Evolutionary conservation across 1,284 basidiomycete species (phyloP), one percentile per base, ranked within the genome.

Genomic region (Abortiporus biennis): DNA sequence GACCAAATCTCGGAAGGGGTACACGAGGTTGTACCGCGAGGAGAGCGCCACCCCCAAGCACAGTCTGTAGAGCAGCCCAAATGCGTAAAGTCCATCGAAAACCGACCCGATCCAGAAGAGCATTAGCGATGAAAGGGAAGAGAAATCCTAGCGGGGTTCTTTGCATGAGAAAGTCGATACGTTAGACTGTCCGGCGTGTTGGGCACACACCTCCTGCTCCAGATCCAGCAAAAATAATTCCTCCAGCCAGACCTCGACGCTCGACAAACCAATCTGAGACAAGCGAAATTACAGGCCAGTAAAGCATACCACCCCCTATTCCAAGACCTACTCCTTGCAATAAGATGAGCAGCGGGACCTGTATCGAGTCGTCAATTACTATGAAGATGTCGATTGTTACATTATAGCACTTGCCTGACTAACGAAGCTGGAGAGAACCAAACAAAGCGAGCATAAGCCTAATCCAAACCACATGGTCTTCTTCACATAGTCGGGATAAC

Each of bases 211-310:
- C 38, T 45, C 42, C 35, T n/a, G 36, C 27, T 31, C 35, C 36
- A 17, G 24, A 30, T 59, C 67, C 69, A 4, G 68, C 66, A 37
- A 65, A 66, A 20, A 71, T 59, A 25, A 67, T 54, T 0, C 69
- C 68, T 40, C 63, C 66, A 2, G 69, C 70, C 9, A 68, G 51
- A 0, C 69, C 69, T 15, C 67, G 50, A 1, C 61, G 57, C 3
- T 45, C 47, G 17, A 67, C 56, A 45, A 72, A 72, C 70, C 69
- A 72, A 42, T 71, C 68, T 0, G 63, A 58, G 43, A 72, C 50
- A 47, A 60, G 67, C 13, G 57, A 61, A 12, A 70, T 55, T 23
- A 54, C 57, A 1, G 64, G 61, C 6, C 56, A 51, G 46, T 65
- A 68, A 1, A 68, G 42, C 16, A 70, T 42, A 0, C 54, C 57